Percentiles rank a stretch among this genome's conserved stretches.
Conservation (phyloP, 1,139 yeast species). For the Yamadazyma epiphylla region DNA sequence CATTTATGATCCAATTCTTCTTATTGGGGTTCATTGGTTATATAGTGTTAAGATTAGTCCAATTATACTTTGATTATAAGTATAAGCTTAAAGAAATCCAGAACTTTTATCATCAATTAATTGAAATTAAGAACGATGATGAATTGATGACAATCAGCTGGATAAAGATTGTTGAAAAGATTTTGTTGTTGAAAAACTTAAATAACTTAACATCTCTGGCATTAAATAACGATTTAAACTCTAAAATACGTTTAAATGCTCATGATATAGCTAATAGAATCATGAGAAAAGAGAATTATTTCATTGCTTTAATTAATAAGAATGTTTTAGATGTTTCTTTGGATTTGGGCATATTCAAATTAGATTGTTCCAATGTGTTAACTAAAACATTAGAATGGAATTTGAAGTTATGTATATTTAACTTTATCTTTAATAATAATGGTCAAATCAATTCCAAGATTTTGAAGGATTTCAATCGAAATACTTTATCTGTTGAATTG, state of each 20-base stretch:
- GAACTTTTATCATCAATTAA: conserved; percentile 61
- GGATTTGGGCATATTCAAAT: conserved; percentile 14
- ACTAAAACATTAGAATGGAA: conserved; percentile 96
- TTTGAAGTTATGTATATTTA: conserved; percentile 79
- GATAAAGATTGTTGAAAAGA: conserved; percentile 79
- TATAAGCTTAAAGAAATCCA: conserved; percentile 59
- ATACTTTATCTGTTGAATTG: conserved; percentile 64
- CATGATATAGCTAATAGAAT: conserved; percentile 93
- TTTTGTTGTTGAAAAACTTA: conserved; percentile 72
- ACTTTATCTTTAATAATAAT: conserved; percentile 75
- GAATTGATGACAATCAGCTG: conserved; percentile 93
- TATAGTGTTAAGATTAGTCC: conserved; percentile 56
- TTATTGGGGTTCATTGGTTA: conserved; percentile 60
- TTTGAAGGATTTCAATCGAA: conserved; percentile 68
- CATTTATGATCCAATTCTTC: conserved; percentile 52
- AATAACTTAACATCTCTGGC: conserved; percentile 58
- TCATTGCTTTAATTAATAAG: conserved; percentile 84
- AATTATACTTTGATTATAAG: conserved; percentile 49
- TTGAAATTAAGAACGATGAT: conserved; percentile 63
- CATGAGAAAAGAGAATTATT: conserved; percentile 91
- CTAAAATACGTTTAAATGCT: conserved; percentile 77
- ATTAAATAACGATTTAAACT: conserved; percentile 50
- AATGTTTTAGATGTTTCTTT: conserved; percentile 63
- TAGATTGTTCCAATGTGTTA: conserved; percentile 44
- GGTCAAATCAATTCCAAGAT: conserved; percentile 81